These are phyloP conservation scores for Psilocybe tampanensis DNA, from an alignment of 768 basidiomycete species.

Conservation along the genomic window DNA sequence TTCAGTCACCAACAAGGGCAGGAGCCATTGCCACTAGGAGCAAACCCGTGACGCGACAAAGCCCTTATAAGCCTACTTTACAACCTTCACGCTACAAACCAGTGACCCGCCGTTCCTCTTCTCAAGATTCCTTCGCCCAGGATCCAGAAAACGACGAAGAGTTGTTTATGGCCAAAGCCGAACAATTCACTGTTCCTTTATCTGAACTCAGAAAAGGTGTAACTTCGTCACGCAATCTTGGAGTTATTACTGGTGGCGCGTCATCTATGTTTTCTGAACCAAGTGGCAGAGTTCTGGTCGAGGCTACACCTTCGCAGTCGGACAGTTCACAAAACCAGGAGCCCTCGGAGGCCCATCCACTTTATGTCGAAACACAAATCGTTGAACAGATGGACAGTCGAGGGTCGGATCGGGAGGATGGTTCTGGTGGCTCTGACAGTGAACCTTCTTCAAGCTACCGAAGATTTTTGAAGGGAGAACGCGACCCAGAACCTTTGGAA, in stretches of 20 bases:
- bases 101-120: conserved; percentile 28
- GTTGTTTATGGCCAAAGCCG: conserved; percentile 45
- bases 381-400: conserved; percentile 14
- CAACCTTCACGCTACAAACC: conserved; percentile 20
- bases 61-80: conserved; percentile 19
- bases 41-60: conserved; percentile 18
- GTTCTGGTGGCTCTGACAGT: conserved; percentile 30
- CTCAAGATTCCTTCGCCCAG: conserved; percentile 68
- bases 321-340: conserved; percentile 38
- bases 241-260: conserved; percentile 11
- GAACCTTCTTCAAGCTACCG: conserved; percentile 43
- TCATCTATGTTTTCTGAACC: conserved; percentile 17
- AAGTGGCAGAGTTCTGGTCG: conserved; percentile 41
- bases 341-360: conserved; percentile 16
- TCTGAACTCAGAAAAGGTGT: conserved; percentile 48
- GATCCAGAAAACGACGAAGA: conserved; percentile 48
- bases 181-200: conserved; percentile 59
- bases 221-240: conserved; percentile 22
- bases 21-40: conserved; percentile 7
- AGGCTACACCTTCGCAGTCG: conserved; percentile 54
- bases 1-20: conserved; percentile 22
- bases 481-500: conserved; percentile 8
- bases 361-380: conserved; percentile 26
- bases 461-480: conserved; percentile 35
- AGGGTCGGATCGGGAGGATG: conserved; percentile 14